phyloP scores from a whole-genome alignment of 805 yeast genomes.

The Saccharomycopsis babjevae region DNA sequence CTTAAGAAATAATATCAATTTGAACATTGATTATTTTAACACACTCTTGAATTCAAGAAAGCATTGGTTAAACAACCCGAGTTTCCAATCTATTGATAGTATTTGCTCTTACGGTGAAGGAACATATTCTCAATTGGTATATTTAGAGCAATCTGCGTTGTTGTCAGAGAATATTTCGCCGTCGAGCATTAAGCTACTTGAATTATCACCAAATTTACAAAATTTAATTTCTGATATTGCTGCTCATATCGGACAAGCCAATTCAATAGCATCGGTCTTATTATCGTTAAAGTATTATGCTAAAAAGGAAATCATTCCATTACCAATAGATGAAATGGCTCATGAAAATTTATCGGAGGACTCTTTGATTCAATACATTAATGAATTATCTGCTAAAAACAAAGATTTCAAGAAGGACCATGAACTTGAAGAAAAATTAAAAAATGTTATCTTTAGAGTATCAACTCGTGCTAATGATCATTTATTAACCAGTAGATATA shows the following conservation, averaged over 20 bases:
- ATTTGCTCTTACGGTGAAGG: slow-evolving; percentile 77
- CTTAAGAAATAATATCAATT: slow-evolving; percentile 35
- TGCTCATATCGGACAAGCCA: slow-evolving; percentile 79
- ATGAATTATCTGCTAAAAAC: slow-evolving; percentile 15
- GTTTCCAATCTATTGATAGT: slow-evolving; percentile 40
- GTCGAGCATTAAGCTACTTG: slow-evolving; percentile 39
- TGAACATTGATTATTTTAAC: slow-evolving; percentile 46
- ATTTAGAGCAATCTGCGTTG: slow-evolving; percentile 49
- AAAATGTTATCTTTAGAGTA: slow-evolving; percentile 55
- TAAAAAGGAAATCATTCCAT: slow-evolving; percentile 32
- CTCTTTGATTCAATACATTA: slow-evolving; percentile 38
- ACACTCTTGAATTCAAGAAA: slow-evolving; percentile 52
- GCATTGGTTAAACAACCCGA: slow-evolving; percentile 38
- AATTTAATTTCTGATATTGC: slow-evolving; percentile 44
- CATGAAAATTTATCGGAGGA: slow-evolving; percentile 53
- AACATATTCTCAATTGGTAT: slow-evolving; percentile 61
- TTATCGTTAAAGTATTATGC: slow-evolving; percentile 54
- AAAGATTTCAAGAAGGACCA: slow-evolving; percentile 19
- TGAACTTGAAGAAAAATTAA: slow-evolving; percentile 31
- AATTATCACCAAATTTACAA: slow-evolving; percentile 35
- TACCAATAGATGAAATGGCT: slow-evolving; percentile 56
- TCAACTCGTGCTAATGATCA: slow-evolving; percentile 78
- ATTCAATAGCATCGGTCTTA: slow-evolving; percentile 56
- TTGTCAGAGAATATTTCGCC: slow-evolving; percentile 52
- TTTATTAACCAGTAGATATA: slow-evolving; percentile 53